Evolutionary conservation across 345 rosid genomes (phyloP).

Genomic region (Brassica cretica): DNA sequence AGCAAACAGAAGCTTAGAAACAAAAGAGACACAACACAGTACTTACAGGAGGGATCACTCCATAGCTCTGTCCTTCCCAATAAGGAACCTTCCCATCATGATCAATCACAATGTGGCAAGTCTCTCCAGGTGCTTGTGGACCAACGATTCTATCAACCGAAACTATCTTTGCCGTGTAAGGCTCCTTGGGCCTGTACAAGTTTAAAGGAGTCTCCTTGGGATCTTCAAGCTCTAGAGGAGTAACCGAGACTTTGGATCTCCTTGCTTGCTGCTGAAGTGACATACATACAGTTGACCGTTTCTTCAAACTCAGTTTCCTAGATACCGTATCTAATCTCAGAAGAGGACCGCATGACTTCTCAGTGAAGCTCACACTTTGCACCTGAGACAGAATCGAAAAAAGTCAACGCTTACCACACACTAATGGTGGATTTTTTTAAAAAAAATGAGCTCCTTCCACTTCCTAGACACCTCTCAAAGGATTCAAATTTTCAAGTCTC

Average conservation of each 20-base stretch:
- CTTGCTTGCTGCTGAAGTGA: constrained; percentile 89
- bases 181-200: constrained; percentile 78
- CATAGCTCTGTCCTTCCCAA: constrained; percentile 99
- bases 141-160: constrained; percentile 96
- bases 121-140: constrained; percentile 93
- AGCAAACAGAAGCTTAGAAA: constrained; percentile 1
- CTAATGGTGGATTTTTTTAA: not conserved
- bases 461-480: not conserved
- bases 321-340: constrained; percentile 50
- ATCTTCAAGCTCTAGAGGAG: constrained; percentile 74
- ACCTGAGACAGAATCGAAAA: constrained; percentile 50
- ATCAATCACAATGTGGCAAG: constrained; percentile 94
- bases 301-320: constrained; percentile 32
- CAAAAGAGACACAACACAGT: not conserved
- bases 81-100: constrained; percentile 94
- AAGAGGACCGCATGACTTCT: constrained; percentile 54
- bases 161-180: constrained; percentile 85
- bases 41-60: constrained; percentile 98
- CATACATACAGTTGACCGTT: constrained; percentile 58
- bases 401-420: constrained; percentile 17
- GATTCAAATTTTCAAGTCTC: not conserved
- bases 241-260: constrained; percentile 67
- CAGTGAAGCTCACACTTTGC: constrained; percentile 52
- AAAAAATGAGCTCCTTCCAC: not conserved
- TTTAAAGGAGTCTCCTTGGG: constrained; percentile 78